phyloP scores from a whole-genome alignment of 441 rosid species.

The Erysimum pusillum region DNA sequence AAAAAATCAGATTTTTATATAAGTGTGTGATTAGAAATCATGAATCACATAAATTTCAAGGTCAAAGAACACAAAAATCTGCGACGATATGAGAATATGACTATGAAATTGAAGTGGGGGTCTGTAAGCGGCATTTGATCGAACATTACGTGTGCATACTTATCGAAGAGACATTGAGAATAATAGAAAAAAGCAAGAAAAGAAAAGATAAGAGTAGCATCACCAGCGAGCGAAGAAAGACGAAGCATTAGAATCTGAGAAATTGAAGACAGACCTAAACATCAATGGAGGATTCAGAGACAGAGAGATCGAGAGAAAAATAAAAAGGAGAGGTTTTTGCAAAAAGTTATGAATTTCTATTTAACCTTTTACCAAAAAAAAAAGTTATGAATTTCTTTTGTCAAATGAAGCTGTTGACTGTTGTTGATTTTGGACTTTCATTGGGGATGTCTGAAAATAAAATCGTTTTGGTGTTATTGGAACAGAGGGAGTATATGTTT shows the following conservation, averaged over 20 bases:
- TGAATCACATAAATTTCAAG: neutral
- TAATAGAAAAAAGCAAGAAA: neutral
- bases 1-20: neutral
- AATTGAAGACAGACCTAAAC: conserved; percentile 31
- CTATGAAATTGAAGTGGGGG: neutral
- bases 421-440: neutral
- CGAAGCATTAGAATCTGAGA: conserved; percentile 18
- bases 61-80: neutral
- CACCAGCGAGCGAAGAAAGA: neutral
- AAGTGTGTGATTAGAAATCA: neutral
- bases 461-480: too few species aligned
- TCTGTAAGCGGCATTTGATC: conserved; percentile 30
- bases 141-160: conserved; percentile 37
- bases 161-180: neutral
- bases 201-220: neutral
- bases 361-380: too few species aligned
- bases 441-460: neutral
- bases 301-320: neutral
- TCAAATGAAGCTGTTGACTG: neutral
- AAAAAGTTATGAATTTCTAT: too few species aligned
- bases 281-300: conserved; percentile 35
- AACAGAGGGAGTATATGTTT: too few species aligned
- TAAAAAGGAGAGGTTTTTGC: neutral
- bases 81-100: neutral
- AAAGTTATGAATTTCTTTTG: too few species aligned